Base-by-base conservation (phyloP, 169 alveolate genomes). In the Amoebophrya sp. region DNA sequence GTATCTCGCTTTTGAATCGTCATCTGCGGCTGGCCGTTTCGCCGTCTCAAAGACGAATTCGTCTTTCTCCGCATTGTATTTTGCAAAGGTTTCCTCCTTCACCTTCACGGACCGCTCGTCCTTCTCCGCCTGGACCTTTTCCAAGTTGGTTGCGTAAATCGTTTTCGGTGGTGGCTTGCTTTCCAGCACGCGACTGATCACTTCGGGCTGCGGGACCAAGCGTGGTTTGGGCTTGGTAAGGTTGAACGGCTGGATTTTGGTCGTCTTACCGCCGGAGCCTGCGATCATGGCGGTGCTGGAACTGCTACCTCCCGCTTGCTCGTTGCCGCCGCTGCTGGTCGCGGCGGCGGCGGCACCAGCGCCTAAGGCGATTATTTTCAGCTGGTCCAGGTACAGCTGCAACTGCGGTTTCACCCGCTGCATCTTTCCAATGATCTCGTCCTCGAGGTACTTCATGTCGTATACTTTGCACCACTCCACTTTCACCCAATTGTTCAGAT, bases 401-500 rank as follows among this genome's bases (percentile, higher is more conserved):
- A 77, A 2, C 89, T 77, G 23, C 29, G 89, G 89, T 23, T 77
- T 77, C 89, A 0, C 23, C 23, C 89, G 2, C 40, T 77, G 89
- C 89, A 77, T 29, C 89, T 33, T 33, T 0, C 89, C 89, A 12
- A 77, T 77, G 40, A 77, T 35, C 23, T 77, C 89, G 39, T 77
- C 41, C 40, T 77, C 89, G 18, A 77, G 12, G 40, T 33, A 77
- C 41, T n/a, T 77, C 40, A 77, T 29, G 40, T 77, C 89, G 40
- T 77, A 77, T 23, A 77, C 40, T 40, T 33, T 77, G 29, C 40
- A 29, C 89, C 89, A 77, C 89, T 77, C 89, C 40, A 29, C 29
- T 32, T 77, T 77, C 23, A 77, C 89, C 89, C 89, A 77, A 23
- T 77, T 33, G 89, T 77, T 77, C 40, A 77, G 89, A 14, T 77